Evolutionary conservation across 2,329 filamentous ascomycete species (phyloP), one percentile per base, ranked within the genome.

Genomic region (Paecilomyces sp.): DNA sequence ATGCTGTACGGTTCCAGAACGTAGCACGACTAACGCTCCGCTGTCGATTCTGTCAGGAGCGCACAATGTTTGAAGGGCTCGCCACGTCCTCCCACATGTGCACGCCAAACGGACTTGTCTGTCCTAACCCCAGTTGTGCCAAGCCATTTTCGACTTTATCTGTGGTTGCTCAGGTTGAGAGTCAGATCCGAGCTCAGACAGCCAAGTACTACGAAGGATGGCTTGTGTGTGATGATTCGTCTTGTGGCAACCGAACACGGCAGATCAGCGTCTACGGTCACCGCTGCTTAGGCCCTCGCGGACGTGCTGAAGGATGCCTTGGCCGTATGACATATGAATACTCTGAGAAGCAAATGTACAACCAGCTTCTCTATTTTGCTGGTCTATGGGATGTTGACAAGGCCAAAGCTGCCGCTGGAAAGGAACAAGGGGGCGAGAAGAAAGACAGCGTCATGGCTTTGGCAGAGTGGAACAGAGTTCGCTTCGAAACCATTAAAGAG

Each of bases 181-280:
- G 86, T 58, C 88, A 93, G 61, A 87, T 97, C 65, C 88, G 94
- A 55, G 79, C 83, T 34, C 85, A 92, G 67, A 90, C 91, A 6
- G 83, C 89, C 9, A 85, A 85, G 55, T 99, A 99, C 80, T 97
- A 99, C 75, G 90, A 96, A 70, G 92, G 87, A 61, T 95, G 91
- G 88, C 84, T 99, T 5, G 82, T 91, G 47, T 99, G 94, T 74
- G 90, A 96, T 73, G 94, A 99, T 73, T 80, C 90, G 1, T 87
- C 90, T 34, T 99, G 94, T 74, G 89, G 88, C 30, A 89, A 87
- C 70, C 88, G 91, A 59, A 97, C 94, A 1, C 85, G 93, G 55
- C 91, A 96, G 73, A 92, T 97, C 81, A 90, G 87, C 67, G 94
- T 99, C 47, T 96, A 96, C 73, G 94, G 94, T 54, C 87, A 89